phyloP scores from a whole-genome alignment of 345 rosid genomes.

The Psidium friedrichsthalianum region DNA sequence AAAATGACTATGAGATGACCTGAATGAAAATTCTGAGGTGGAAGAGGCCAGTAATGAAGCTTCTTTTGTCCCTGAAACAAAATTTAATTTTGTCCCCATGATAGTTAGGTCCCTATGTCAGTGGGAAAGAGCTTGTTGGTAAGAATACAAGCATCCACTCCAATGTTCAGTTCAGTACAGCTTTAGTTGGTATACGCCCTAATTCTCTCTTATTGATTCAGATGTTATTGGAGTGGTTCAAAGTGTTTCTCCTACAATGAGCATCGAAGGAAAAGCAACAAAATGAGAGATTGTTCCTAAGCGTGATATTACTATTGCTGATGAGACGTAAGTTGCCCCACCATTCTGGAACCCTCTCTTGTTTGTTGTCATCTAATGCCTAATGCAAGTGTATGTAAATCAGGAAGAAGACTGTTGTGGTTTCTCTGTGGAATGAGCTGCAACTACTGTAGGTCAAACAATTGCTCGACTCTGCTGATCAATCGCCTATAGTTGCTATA shows the following conservation, averaged over 20 bases:
- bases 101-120: slow-evolving; percentile 66
- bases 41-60: slow-evolving; percentile 70
- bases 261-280: slow-evolving; percentile 74
- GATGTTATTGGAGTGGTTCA: slow-evolving; percentile 90
- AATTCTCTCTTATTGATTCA: slow-evolving; percentile 1
- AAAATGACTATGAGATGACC: slow-evolving; percentile 93
- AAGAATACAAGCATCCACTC: slow-evolving; percentile 3
- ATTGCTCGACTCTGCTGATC: slow-evolving; percentile 52
- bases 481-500: slow-evolving; percentile 65
- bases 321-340: slow-evolving; percentile 45
- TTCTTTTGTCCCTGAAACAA: slow-evolving; percentile 65
- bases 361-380: background rate
- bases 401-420: slow-evolving; percentile 77
- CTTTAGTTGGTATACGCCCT: background rate
- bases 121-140: slow-evolving; percentile 71
- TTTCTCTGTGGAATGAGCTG: slow-evolving; percentile 81
- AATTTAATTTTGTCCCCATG: slow-evolving; percentile 68
- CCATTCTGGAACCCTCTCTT: background rate
- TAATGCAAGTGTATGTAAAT: background rate
- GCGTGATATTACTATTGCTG: slow-evolving; percentile 78
- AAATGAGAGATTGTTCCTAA: slow-evolving; percentile 69
- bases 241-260: slow-evolving; percentile 66
- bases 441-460: slow-evolving; percentile 72
- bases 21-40: slow-evolving; percentile 78
- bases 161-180: background rate